Evolutionary conservation across 2,329 filamentous ascomycete species (phyloP).

Genomic region (Fusarium avenaceum): DNA sequence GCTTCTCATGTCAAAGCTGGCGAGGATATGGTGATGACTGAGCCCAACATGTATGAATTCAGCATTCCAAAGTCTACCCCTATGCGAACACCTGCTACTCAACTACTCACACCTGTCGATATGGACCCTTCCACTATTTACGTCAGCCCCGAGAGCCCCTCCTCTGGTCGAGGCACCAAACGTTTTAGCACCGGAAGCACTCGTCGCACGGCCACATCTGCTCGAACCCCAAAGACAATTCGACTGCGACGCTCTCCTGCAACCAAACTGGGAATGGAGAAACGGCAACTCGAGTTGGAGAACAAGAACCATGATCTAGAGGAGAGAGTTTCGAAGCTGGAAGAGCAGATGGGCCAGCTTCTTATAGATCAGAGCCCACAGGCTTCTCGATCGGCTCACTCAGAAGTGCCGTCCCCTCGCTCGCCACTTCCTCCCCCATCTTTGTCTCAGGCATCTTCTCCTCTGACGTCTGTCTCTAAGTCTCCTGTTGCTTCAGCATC

Average conservation of each 20-base stretch:
- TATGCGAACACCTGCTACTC: background rate
- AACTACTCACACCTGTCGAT: conserved; percentile 24
- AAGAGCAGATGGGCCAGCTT: conserved; percentile 22
- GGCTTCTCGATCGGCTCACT: background rate
- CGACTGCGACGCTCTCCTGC: background rate
- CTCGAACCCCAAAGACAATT: background rate
- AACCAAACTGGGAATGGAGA: background rate
- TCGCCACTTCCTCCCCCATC: background rate
- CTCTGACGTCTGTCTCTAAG: background rate
- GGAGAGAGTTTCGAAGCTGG: conserved; percentile 24
- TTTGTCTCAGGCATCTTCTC: background rate
- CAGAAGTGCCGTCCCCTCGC: background rate
- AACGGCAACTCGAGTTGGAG: conserved; percentile 25
- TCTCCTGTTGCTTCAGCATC: background rate
- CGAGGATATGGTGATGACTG: background rate
- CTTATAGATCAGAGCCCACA: background rate
- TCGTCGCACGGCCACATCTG: background rate
- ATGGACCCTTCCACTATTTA: background rate
- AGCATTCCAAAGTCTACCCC: conserved; percentile 15
- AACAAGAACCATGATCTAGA: conserved; percentile 21
- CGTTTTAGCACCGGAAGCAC: background rate
- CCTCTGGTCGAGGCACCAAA: conserved; percentile 20
- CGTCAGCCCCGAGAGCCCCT: conserved; percentile 34
- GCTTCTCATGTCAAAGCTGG: conserved; percentile 4
- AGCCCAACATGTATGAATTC: background rate